Evolutionary conservation across 2,329 filamentous ascomycete species (phyloP).

Genomic region (Graphiopsis chlorocephala): DNA sequence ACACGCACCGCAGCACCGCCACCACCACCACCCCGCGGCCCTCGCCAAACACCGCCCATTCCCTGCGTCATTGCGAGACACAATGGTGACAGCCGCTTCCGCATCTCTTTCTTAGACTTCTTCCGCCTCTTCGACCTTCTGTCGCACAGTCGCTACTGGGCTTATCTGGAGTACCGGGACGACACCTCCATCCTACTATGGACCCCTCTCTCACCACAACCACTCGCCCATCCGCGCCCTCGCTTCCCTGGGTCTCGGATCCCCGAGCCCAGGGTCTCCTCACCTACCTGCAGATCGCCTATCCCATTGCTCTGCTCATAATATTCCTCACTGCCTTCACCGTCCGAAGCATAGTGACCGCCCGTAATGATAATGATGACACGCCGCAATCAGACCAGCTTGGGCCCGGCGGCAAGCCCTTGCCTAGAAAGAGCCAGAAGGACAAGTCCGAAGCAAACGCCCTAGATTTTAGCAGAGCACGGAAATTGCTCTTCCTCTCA

Average conservation of each 20-base stretch:
- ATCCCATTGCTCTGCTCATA: slow-evolving; percentile 62
- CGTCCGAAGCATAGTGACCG: slow-evolving; percentile 56
- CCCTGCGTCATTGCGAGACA: slow-evolving; percentile 10
- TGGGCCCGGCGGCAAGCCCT: slow-evolving; percentile 85
- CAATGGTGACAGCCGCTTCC: slow-evolving; percentile 13
- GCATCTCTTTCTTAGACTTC: slow-evolving; percentile 9
- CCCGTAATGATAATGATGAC: slow-evolving; percentile 46
- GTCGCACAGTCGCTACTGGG: slow-evolving; percentile 16
- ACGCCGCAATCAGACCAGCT: slow-evolving; percentile 45
- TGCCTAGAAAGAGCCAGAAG: slow-evolving; percentile 63
- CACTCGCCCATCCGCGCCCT: slow-evolving; percentile 12
- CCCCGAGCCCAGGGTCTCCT: slow-evolving; percentile 44
- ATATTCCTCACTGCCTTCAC: slow-evolving; percentile 65
- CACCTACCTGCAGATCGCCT: slow-evolving; percentile 54
- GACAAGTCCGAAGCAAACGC: slow-evolving; percentile 41
- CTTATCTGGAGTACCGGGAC: slow-evolving; percentile 1
- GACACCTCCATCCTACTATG: slow-evolving; percentile 4
- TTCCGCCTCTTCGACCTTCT: slow-evolving; percentile 12
- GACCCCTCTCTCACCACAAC: slow-evolving; percentile 12
- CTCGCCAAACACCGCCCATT: not conserved
- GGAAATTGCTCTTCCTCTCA: slow-evolving; percentile 73
- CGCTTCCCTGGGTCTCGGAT: slow-evolving; percentile 35
- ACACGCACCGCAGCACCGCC: not conserved
- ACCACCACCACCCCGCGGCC: not conserved
- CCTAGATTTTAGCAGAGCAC: slow-evolving; percentile 61